A percentile compares a stretch with the other conserved stretches of the same genome.
Evolutionary conservation across 139 green algal species (phyloP).

Genomic region (Closterium sp.): DNA sequence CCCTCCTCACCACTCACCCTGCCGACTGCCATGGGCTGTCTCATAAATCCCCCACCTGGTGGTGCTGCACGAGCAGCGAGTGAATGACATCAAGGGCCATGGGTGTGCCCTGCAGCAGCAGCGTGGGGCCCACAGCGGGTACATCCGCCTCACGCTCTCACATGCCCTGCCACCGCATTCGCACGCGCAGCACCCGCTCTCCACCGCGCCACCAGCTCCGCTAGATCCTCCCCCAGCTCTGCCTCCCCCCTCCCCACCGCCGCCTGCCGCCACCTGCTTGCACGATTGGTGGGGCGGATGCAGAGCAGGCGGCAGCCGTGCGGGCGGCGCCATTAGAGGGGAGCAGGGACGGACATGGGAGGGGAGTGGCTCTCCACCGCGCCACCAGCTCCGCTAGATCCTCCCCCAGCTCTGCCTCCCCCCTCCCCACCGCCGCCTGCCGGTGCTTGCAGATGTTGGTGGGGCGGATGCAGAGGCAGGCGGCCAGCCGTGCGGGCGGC

Average conservation of each 20-base stretch:
- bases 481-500: too few species aligned
- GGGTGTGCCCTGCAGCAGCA: not conserved
- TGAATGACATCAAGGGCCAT: too few species aligned
- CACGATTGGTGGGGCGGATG: too few species aligned
- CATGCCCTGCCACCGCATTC: not conserved
- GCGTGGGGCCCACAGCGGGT: not conserved
- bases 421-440: not conserved
- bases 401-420: not conserved
- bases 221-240: not conserved
- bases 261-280: not conserved
- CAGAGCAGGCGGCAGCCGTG: too few species aligned
- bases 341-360: too few species aligned
- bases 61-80: too few species aligned
- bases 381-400: not conserved
- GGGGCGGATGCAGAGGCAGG: too few species aligned
- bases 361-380: not conserved
- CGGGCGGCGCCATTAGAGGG: too few species aligned
- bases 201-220: not conserved
- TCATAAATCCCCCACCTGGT: too few species aligned
- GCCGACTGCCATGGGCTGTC: too few species aligned
- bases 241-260: not conserved
- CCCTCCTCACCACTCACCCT: too few species aligned
- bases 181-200: not conserved
- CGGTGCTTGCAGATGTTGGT: not conserved
- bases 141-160: not conserved